phyloP scores from a whole-genome alignment of 139 green algal genomes.

The Picochlorum sp. region DNA sequence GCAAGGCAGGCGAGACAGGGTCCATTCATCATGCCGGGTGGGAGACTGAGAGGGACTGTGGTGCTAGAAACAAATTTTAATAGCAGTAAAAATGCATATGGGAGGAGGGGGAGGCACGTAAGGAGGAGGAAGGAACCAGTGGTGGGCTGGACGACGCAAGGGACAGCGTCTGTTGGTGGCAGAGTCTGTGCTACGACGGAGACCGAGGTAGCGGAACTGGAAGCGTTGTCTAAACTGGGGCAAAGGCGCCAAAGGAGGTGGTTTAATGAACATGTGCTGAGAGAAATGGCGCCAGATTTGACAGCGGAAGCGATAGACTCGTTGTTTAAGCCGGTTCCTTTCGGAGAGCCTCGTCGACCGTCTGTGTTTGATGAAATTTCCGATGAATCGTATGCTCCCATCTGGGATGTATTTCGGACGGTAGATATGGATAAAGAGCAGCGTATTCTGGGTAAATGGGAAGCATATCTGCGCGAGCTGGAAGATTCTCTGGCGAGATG shows the following conservation, averaged over 20 bases:
- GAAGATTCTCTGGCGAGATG: too few relatives aligned
- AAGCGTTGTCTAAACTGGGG: slow-evolving; percentile 21
- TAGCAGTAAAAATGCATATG: background rate
- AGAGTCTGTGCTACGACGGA: background rate
- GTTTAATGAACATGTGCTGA: slow-evolving; percentile 37
- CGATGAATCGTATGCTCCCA: background rate
- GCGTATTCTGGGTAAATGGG: slow-evolving; percentile 36
- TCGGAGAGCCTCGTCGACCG: slow-evolving; percentile 21
- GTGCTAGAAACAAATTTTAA: background rate
- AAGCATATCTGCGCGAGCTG: slow-evolving; percentile 23
- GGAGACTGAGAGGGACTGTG: background rate
- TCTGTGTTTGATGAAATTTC: slow-evolving; percentile 6
- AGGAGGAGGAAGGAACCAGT: background rate
- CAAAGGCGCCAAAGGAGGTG: slow-evolving; percentile 18
- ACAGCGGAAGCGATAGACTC: slow-evolving; percentile 34
- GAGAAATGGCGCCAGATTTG: slow-evolving; percentile 31
- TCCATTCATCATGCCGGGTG: slow-evolving; percentile 7
- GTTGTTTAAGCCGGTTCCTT: slow-evolving; percentile 44
- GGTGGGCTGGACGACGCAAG: background rate
- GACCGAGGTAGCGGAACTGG: slow-evolving; percentile 14
- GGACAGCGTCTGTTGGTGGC: too few relatives aligned
- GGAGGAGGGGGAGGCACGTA: background rate
- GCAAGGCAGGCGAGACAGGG: too few relatives aligned
- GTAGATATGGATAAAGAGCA: slow-evolving; percentile 38
- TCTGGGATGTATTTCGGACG: slow-evolving; percentile 37